Base-by-base conservation (phyloP, 495 filamentous ascomycete genomes). In the Hyaloscypha variabilis region DNA sequence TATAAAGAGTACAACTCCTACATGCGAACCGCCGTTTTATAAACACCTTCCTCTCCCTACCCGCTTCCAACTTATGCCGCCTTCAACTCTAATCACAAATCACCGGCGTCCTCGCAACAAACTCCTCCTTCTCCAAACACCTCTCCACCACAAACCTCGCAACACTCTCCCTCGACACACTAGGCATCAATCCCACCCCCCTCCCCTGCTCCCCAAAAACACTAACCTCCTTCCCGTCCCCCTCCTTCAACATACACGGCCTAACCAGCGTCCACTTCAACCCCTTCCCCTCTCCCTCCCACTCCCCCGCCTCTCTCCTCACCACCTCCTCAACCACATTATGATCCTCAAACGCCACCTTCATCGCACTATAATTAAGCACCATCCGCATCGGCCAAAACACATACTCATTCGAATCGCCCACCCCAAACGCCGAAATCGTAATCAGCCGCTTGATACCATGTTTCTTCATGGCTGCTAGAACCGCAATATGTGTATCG, bases 181-280 rank as follows among this genome's bases (percentile, higher is more conserved):
- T 59, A 1, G 36, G 30, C 59, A 67, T 42, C 31, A 58, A 26
- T 39, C 25, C 59, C 10, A 34, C 50, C 6, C 64, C 64, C 6
- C 49, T 25, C 28, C 58, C 58, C 11, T 28, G 6, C 8, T 56
- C 64, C 39, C 57, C 61, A 25, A 28, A 57, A 26, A 63, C 29
- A 13, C 3, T 56, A 24, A 42, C 51, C 31, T 54, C 50, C 23
- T 42, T 57, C 36, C 29, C 6, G 34, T 50, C 62, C 30, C 54
- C 62, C 19, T 58, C 62, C 1, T 21, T 31, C 21, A 58, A 24
- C 62, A 50, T 46, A 23, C 6, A 25, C 14, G 62, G 62, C 39
- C 54, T 58, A 8, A 64, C 62, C 1, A 64, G 23, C 31, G 53
- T 58, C 62, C 62, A 64, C 17, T 64, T 26, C 54, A 57, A 57